A percentile compares a stretch with the other conserved stretches of the same genome.
Evolutionary conservation across 345 rosid genomes (phyloP).

Genomic region (Populus deltoides): DNA sequence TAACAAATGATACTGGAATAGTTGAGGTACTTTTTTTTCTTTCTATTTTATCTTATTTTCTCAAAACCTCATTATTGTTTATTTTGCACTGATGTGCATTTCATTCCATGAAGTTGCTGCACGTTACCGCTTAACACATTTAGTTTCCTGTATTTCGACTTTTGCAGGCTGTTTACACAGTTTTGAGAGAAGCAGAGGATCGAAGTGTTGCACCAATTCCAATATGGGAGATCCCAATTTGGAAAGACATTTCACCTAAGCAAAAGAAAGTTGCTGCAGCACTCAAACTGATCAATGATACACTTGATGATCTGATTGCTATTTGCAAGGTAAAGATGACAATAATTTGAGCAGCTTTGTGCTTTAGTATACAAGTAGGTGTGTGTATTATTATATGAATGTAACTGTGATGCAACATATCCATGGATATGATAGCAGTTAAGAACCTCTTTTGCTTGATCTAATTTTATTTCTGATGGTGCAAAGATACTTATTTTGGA

Average conservation of each 20-base stretch:
- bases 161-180: slow-evolving; percentile 82
- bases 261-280: slow-evolving; percentile 76
- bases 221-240: slow-evolving; percentile 84
- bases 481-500: background rate
- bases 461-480: too few relatives aligned
- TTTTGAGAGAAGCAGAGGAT: slow-evolving; percentile 92
- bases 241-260: slow-evolving; percentile 88
- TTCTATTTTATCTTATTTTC: background rate
- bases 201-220: slow-evolving; percentile 94
- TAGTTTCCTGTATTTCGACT: slow-evolving; percentile 22
- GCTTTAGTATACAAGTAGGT: background rate
- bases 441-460: too few relatives aligned
- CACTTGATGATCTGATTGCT: slow-evolving; percentile 69
- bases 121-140: background rate
- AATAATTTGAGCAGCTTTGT: background rate
- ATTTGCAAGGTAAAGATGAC: slow-evolving; percentile 71
- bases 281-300: slow-evolving; percentile 71
- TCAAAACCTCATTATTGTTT: background rate
- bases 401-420: too few relatives aligned
- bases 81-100: background rate
- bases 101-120: background rate
- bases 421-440: too few relatives aligned
- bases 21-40: slow-evolving; percentile 59
- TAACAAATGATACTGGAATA: slow-evolving; percentile 89
- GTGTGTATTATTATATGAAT: too few relatives aligned